Percentiles rank a stretch among this genome's conserved stretches.
These are phyloP conservation scores for Metarhizium rileyi DNA, from an alignment of 2,329 filamentous ascomycete genomes.

Conservation along the genomic window DNA sequence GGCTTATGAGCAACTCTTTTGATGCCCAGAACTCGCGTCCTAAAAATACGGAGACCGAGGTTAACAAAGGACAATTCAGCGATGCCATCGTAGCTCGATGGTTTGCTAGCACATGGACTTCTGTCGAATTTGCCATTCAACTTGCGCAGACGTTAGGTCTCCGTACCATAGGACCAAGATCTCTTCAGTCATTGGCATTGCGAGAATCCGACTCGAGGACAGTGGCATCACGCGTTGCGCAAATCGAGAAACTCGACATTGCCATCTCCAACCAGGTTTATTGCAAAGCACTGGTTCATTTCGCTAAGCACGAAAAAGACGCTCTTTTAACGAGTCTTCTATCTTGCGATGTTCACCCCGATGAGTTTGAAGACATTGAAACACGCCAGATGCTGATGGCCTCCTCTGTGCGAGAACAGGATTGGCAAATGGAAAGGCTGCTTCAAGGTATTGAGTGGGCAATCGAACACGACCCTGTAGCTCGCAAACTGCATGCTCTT, in stretches of 20 bases:
- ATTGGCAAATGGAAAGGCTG: conserved; percentile 33
- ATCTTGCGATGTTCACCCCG: conserved; percentile 42
- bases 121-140: conserved; percentile 61
- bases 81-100: conserved; percentile 63
- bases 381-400: conserved; percentile 30
- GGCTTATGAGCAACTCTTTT: background rate
- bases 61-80: conserved; percentile 15
- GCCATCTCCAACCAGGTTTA: conserved; percentile 54
- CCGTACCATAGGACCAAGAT: conserved; percentile 61
- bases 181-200: conserved; percentile 66
- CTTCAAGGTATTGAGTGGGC: conserved; percentile 31
- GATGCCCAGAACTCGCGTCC: background rate
- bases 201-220: conserved; percentile 47
- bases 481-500: conserved; percentile 16
- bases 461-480: conserved; percentile 11
- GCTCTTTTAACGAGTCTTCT: conserved; percentile 36
- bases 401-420: conserved; percentile 18
- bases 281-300: conserved; percentile 51
- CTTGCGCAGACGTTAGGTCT: conserved; percentile 63
- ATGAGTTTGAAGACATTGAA: conserved; percentile 40
- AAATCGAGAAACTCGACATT: conserved; percentile 54
- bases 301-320: conserved; percentile 49
- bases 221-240: conserved; percentile 48
- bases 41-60: background rate
- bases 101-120: conserved; percentile 65